Evolutionary conservation across 345 rosid genomes (phyloP).

Genomic region (Lenwebbia sp.): DNA sequence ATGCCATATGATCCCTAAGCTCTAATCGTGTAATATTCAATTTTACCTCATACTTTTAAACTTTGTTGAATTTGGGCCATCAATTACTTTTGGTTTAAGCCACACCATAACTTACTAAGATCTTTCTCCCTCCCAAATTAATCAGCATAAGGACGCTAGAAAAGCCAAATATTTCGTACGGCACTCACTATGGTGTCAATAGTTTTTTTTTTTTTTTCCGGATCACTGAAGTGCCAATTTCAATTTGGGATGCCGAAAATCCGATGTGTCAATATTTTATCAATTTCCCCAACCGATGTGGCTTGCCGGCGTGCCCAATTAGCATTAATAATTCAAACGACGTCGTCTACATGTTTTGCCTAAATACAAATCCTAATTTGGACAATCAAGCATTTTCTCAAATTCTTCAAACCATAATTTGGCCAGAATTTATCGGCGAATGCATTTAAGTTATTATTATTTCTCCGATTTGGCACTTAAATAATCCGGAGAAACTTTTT

Average conservation of each 20-base stretch:
- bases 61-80: neutral
- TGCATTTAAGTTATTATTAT: neutral
- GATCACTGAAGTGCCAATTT: too few species aligned
- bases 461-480: neutral
- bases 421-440: accelerated
- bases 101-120: neutral
- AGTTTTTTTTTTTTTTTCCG: too few species aligned
- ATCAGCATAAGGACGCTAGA: too few species aligned
- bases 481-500: accelerated
- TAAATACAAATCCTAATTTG: neutral
- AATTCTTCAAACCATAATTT: neutral
- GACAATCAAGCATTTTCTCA: neutral
- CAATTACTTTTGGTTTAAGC: neutral
- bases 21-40: neutral
- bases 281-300: too few species aligned
- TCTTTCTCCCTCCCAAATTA: too few species aligned
- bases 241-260: too few species aligned
- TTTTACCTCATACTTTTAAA: neutral
- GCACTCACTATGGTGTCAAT: too few species aligned
- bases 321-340: neutral
- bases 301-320: too few species aligned
- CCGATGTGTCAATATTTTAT: too few species aligned
- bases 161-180: too few species aligned
- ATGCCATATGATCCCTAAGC: neutral
- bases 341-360: accelerated